These are phyloP conservation scores for Rhizopus stolonifer DNA, from an alignment of 371 early-diverging fungal genomes.

Conservation along the genomic window DNA sequence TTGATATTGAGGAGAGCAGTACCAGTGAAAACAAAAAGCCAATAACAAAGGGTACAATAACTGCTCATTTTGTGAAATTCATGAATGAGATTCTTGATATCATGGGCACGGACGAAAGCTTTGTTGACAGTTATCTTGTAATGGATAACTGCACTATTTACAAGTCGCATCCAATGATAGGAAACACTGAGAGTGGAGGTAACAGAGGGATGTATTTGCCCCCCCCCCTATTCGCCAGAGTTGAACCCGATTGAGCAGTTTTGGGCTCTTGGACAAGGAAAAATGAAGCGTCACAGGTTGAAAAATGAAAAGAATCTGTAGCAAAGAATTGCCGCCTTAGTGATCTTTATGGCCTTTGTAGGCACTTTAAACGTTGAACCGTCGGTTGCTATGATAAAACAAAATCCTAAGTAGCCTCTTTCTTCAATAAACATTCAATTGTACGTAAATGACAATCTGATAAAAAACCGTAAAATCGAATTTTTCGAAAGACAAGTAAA, in stretches of 20 bases:
- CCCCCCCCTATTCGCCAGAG: conserved; percentile 15
- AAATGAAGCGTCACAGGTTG: conserved; percentile 14
- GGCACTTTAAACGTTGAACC: too few relatives aligned
- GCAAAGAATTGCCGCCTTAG: conserved; percentile 18
- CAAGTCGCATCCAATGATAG: conserved; percentile 12
- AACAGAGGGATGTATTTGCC: conserved; percentile 8
- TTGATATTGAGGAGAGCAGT: too few relatives aligned
- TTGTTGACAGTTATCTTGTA: too few relatives aligned
- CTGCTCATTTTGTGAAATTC: conserved; percentile 9
- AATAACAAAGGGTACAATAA: conserved; percentile 10
- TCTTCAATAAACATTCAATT: too few relatives aligned
- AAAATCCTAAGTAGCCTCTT: too few relatives aligned
- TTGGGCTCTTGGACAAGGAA: conserved; percentile 13
- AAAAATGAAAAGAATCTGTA: conserved; percentile 14
- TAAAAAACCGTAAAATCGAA: too few relatives aligned
- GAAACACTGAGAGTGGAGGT: conserved; percentile 9
- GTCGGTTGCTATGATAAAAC: too few relatives aligned
- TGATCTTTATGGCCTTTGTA: too few relatives aligned
- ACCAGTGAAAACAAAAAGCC: background rate
- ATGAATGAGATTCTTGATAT: too few relatives aligned
- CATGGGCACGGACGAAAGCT: too few relatives aligned
- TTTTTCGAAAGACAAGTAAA: too few relatives aligned
- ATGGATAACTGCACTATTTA: conserved; percentile 9
- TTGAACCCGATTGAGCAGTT: conserved; percentile 12
- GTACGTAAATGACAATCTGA: too few relatives aligned